phyloP scores from a whole-genome alignment of 257 asterid species.

The Vinca minor region DNA sequence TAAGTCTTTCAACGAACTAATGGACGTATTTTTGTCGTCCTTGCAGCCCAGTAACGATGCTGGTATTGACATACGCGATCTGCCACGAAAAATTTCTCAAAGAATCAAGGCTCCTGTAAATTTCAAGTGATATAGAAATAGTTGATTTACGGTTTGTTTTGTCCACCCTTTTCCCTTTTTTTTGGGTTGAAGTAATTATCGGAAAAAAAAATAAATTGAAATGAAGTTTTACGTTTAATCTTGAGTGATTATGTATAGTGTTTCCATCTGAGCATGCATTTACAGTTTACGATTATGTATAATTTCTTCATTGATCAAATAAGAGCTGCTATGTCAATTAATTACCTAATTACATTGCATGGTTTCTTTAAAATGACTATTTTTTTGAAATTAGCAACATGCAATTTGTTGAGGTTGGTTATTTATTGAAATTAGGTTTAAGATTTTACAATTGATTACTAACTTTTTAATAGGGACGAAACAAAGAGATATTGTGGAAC shows the following conservation, averaged over 20 bases:
- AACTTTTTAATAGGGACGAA: too few relatives aligned
- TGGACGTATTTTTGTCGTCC: not conserved
- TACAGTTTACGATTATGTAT: not conserved
- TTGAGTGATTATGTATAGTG: not conserved
- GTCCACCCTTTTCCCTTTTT: too few relatives aligned
- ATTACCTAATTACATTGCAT: not conserved
- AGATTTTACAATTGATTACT: not conserved
- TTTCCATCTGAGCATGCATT: not conserved
- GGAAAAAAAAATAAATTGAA: too few relatives aligned
- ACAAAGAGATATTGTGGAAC: not conserved
- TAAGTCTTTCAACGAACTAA: not conserved
- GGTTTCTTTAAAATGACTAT: not conserved
- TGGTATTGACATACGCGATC: not conserved
- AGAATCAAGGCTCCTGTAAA: constrained; percentile 1
- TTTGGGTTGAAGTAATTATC: too few relatives aligned
- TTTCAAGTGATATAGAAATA: not conserved
- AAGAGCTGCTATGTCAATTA: too few relatives aligned
- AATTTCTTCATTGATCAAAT: too few relatives aligned
- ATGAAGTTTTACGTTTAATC: not conserved
- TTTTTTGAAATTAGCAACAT: too few relatives aligned
- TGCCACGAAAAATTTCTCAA: constrained; percentile 6
- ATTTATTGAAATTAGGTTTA: not conserved
- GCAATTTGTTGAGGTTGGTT: not conserved
- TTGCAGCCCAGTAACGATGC: constrained; percentile 5
- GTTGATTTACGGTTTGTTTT: not conserved